Percentiles rank a stretch among this genome's conserved stretches.
Evolutionary conservation across 2,329 filamentous ascomycete species (phyloP).

Genomic region (Penicillium occitanis): DNA sequence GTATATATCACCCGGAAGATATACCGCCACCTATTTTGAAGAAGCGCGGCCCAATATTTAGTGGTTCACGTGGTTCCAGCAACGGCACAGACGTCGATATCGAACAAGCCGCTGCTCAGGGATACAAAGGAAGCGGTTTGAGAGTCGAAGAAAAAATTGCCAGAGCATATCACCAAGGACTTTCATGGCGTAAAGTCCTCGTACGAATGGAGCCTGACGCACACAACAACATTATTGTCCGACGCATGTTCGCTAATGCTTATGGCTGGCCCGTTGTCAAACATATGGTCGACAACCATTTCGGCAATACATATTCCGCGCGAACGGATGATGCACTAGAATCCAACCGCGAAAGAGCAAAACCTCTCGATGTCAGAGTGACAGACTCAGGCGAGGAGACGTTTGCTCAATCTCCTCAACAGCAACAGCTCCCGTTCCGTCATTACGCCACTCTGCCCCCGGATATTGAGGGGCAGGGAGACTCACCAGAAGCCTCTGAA

Average conservation of each 20-base stretch:
- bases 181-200: slow-evolving; percentile 95
- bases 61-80: slow-evolving; percentile 25
- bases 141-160: slow-evolving; percentile 98
- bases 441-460: slow-evolving; percentile 30
- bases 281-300: slow-evolving; percentile 92
- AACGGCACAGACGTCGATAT: slow-evolving; percentile 20
- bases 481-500: not conserved
- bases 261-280: slow-evolving; percentile 97
- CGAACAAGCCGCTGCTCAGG: slow-evolving; percentile 27
- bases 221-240: slow-evolving; percentile 97
- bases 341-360: slow-evolving; percentile 66
- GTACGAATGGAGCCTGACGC: slow-evolving; percentile 95
- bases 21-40: slow-evolving; percentile 71
- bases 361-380: slow-evolving; percentile 57
- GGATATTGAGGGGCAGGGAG: slow-evolving; percentile 23
- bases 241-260: slow-evolving; percentile 94
- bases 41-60: slow-evolving; percentile 42
- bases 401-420: slow-evolving; percentile 39
- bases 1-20: slow-evolving; percentile 89
- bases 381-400: slow-evolving; percentile 66
- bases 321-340: slow-evolving; percentile 67
- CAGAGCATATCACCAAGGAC: slow-evolving; percentile 83
- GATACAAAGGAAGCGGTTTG: slow-evolving; percentile 52
- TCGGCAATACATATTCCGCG: slow-evolving; percentile 70
- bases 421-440: slow-evolving; percentile 5